Percentiles rank a stretch among this genome's conserved stretches.
phyloP scores from a whole-genome alignment of 192 early-diverging fungal genomes.

The Linnemannia schmuckeri region DNA sequence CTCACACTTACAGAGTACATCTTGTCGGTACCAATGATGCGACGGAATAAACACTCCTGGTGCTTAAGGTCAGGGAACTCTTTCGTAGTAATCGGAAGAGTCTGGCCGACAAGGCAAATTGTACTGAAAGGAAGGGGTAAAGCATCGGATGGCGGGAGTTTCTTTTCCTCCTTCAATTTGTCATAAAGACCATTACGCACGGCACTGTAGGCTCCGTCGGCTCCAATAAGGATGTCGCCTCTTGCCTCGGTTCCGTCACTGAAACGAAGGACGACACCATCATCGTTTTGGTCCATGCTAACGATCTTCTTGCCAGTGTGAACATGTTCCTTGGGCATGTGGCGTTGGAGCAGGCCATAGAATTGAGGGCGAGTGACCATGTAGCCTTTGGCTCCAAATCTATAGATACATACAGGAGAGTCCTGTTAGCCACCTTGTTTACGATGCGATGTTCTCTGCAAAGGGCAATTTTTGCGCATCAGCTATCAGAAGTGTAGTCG shows the following conservation, averaged over 20 bases:
- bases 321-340: slow-evolving; percentile 24
- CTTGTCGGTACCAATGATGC: background rate
- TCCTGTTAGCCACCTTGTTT: background rate
- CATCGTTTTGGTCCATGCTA: background rate
- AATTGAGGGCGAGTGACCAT: background rate
- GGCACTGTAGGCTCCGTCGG: slow-evolving; percentile 24
- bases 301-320: slow-evolving; percentile 23
- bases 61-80: slow-evolving; percentile 10
- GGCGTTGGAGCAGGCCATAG: slow-evolving; percentile 1
- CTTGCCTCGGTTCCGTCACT: background rate
- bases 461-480: background rate
- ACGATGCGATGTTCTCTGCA: background rate
- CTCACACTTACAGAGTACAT: slow-evolving; percentile 13
- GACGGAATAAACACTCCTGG: background rate
- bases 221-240: slow-evolving; percentile 28
- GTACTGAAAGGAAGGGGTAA: background rate
- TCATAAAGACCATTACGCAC: slow-evolving; percentile 17
- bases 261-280: slow-evolving; percentile 16
- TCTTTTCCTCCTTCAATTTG: background rate
- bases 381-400: background rate
- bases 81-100: background rate
- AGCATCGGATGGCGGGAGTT: slow-evolving; percentile 12
- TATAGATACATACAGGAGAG: background rate
- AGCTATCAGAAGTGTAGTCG: background rate
- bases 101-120: slow-evolving; percentile 21